phyloP scores from a whole-genome alignment of 805 yeast species.

The Limtongozyma cylindracea region DNA sequence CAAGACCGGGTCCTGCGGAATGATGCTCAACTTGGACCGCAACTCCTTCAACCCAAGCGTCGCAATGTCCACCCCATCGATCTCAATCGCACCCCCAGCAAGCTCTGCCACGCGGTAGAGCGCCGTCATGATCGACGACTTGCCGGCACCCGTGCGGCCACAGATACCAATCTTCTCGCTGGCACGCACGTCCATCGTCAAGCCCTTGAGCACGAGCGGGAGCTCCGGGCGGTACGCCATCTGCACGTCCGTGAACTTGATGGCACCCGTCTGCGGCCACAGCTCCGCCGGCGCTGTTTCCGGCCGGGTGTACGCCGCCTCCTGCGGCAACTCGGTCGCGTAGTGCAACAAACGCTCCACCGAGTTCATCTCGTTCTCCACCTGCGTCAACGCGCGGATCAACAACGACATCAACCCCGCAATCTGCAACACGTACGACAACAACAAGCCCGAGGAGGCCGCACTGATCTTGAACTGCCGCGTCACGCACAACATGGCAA shows the following conservation, averaged over 20 bases:
- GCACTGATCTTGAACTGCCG: constrained; percentile 30
- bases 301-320: constrained; percentile 7
- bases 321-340: constrained; percentile 5
- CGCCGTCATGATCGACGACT: constrained; percentile 54
- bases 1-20: constrained; percentile 77
- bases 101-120: constrained; percentile 44
- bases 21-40: constrained; percentile 51
- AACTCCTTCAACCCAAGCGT: constrained; percentile 40
- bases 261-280: constrained; percentile 46
- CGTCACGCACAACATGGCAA: constrained; percentile 31
- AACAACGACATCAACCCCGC: constrained; percentile 28
- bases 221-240: constrained; percentile 38
- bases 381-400: constrained; percentile 24
- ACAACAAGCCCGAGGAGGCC: constrained; percentile 33
- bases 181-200: constrained; percentile 19
- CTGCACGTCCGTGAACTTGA: constrained; percentile 27
- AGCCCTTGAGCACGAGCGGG: constrained; percentile 37
- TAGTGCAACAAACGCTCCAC: constrained; percentile 24
- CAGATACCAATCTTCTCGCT: constrained; percentile 39
- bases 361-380: constrained; percentile 33
- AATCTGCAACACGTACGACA: constrained; percentile 31
- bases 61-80: constrained; percentile 49
- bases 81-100: constrained; percentile 20
- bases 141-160: constrained; percentile 54
- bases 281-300: constrained; percentile 16